Conservation (phyloP, 257 asterid genomes). For the Plantago ovata region DNA sequence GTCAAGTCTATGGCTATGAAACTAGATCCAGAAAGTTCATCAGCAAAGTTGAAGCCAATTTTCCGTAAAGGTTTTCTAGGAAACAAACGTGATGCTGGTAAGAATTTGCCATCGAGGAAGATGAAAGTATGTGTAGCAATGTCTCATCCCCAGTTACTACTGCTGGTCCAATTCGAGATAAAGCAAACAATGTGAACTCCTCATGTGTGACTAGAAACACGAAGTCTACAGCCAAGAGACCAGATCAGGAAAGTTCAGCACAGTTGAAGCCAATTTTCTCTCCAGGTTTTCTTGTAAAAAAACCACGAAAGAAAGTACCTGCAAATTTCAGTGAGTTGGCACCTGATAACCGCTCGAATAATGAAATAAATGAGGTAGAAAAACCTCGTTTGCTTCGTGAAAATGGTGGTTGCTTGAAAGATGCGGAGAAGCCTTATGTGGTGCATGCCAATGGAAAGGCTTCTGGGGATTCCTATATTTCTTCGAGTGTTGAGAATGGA, state of each 20-base stretch:
- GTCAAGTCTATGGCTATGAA: slow-evolving; percentile 24
- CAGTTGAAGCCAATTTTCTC: slow-evolving; percentile 51
- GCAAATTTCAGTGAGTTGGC: slow-evolving; percentile 11
- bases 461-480: slow-evolving; percentile 17
- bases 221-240: slow-evolving; percentile 26
- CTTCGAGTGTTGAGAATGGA: slow-evolving; percentile 30
- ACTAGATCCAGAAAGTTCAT: slow-evolving; percentile 24
- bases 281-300: slow-evolving; percentile 68
- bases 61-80: slow-evolving; percentile 63
- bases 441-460: slow-evolving; percentile 29
- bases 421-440: slow-evolving; percentile 19
- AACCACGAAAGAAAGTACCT: slow-evolving; percentile 25
- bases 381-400: slow-evolving; percentile 19
- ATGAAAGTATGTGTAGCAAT: slow-evolving; percentile 4
- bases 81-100: slow-evolving; percentile 26
- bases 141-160: slow-evolving; percentile 19
- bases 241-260: slow-evolving; percentile 23
- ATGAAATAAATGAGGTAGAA: slow-evolving; percentile 19
- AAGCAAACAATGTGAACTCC: slow-evolving; percentile 20
- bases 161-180: slow-evolving; percentile 20
- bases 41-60: slow-evolving; percentile 48
- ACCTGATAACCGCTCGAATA: slow-evolving; percentile 9
- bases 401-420: slow-evolving; percentile 26
- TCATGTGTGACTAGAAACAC: slow-evolving; percentile 17
- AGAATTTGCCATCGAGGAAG: slow-evolving; percentile 23